Conservation (phyloP, 163 green algal species). For the Volvox carteri region DNA sequence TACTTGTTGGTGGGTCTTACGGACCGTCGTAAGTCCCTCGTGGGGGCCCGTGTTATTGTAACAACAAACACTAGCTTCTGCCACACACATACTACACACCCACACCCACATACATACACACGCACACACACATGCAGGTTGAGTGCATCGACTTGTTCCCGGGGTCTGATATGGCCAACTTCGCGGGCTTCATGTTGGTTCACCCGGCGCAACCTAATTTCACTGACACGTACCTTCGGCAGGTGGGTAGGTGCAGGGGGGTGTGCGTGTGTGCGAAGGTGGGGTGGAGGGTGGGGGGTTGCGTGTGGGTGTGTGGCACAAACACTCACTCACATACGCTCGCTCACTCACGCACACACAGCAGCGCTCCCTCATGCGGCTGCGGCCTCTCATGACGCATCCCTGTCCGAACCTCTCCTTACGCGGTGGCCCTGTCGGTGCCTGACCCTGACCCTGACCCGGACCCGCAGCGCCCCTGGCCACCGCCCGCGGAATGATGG, state of each 20-base stretch:
- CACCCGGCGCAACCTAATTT: conserved; percentile 10
- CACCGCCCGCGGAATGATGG: background rate
- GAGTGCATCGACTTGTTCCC: conserved; percentile 18
- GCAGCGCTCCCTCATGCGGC: background rate
- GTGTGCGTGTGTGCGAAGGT: background rate
- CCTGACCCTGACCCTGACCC: too few species aligned
- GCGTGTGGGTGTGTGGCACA: background rate
- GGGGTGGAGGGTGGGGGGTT: background rate
- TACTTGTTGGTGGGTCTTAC: background rate
- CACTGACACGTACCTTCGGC: conserved; percentile 9
- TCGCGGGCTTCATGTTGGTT: background rate
- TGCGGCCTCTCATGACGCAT: background rate
- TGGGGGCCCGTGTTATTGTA: background rate
- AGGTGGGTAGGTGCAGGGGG: background rate
- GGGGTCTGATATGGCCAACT: background rate
- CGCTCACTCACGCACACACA: background rate
- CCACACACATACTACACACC: too few species aligned
- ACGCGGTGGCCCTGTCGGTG: too few species aligned
- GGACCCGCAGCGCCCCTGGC: background rate
- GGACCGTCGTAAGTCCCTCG: too few species aligned
- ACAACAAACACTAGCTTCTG: too few species aligned
- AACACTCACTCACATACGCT: background rate
- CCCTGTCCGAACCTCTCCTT: background rate
- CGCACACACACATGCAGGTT: background rate
- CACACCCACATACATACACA: too few species aligned